These are phyloP conservation scores for Entophlyctis luteolus DNA, from an alignment of 192 early-diverging fungal species.

Conservation along the genomic window DNA sequence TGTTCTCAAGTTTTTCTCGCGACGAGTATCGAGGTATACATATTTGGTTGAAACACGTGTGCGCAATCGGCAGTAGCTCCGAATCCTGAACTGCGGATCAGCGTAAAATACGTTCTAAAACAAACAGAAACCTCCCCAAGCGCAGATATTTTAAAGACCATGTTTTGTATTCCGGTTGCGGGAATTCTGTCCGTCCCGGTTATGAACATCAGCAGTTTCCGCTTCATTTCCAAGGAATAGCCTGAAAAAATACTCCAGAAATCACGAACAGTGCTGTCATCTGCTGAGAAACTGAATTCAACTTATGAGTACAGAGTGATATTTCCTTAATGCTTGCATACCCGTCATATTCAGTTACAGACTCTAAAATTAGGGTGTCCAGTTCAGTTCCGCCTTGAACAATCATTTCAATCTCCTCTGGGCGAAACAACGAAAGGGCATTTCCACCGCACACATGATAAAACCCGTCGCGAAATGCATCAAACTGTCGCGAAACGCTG, in stretches of 20 bases:
- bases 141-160: constrained; percentile 46
- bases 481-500: constrained; percentile 59
- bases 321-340: no score
- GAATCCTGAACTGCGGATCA: constrained; percentile 75
- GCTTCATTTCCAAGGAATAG: constrained; percentile 60
- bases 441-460: constrained; percentile 65
- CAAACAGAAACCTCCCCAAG: constrained; percentile 38
- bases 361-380: constrained; percentile 45
- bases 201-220: constrained; percentile 75
- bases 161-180: constrained; percentile 48
- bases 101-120: constrained; percentile 31
- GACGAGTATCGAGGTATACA: constrained; percentile 75
- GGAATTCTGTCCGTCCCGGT: constrained; percentile 87
- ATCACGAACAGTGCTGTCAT: constrained; percentile 59
- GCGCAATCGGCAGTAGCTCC: constrained; percentile 74
- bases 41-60: constrained; percentile 77
- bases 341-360: constrained; percentile 55
- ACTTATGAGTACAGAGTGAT: no score
- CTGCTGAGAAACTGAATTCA: constrained; percentile 59
- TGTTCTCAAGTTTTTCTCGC: constrained; percentile 63
- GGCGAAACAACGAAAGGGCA: constrained; percentile 51
- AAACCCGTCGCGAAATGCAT: constrained; percentile 76
- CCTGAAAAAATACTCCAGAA: constrained; percentile 81
- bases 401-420: constrained; percentile 56
- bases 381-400: constrained; percentile 50